Base-by-base conservation (phyloP, 805 yeast genomes). In the Limtongia smithiae region DNA sequence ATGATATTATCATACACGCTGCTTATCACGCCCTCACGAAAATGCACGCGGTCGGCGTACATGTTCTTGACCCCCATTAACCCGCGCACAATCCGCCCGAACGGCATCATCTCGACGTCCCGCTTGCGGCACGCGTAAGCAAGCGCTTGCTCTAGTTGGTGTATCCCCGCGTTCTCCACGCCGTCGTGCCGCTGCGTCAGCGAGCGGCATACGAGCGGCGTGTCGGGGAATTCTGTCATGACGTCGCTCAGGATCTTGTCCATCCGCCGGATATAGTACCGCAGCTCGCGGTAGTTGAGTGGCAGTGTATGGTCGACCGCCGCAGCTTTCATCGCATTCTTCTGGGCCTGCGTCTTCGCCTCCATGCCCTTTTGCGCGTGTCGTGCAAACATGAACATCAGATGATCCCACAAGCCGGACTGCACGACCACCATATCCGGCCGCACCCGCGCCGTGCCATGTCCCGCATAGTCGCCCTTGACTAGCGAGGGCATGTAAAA, bases 251-350 rank as follows among this genome's bases (percentile, higher is more conserved):
- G 17, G 11, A 39, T n/a, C 14, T 4, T 11, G 11, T 34, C 36
- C 4, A 21, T 6, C 12, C 49, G 43, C 9, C 40, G 38, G 18
- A 45, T 41, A n/a, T 28, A 38, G 28, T 32, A 45, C 6, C 49
- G 46, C 15, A 45, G 22, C 25, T 45, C 49, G 9, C 38, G 24
- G 47, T 45, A 45, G 20, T 21, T 24, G 18, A 41, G 28, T 9
- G 28, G 28, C 6, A 7, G 9, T 6, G 28, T 25, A 25, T 6
- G 9, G 9, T 25, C 9, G 28, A 25, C 28, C 58, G 71, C 73
- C n/a, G 70, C 68, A 2, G 67, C 67, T 4, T 74, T 79, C n/a
- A 54, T 70, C 14, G 70, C 63, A 0, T 25, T 9, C 67, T 79
- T 44, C n/a, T n/a, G n/a, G n/a, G n/a, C n/a, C n/a, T n/a, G n/a